phyloP scores from a whole-genome alignment of 495 filamentous ascomycete species.

The Tuber umbilicatum region DNA sequence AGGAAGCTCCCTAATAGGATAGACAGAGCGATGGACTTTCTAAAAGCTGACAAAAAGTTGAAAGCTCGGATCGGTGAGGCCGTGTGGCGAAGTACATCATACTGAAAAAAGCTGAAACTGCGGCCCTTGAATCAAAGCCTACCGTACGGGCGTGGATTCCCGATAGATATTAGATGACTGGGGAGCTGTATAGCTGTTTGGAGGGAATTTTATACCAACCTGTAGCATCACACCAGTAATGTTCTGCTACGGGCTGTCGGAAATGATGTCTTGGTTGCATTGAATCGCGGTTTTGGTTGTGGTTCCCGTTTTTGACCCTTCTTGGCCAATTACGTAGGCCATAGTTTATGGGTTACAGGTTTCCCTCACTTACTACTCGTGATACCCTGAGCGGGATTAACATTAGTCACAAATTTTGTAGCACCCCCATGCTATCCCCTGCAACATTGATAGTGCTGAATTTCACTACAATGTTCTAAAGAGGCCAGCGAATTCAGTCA shows the following conservation, averaged over 20 bases:
- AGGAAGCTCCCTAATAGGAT: slow-evolving; percentile 51
- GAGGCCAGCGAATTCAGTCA: too few species aligned
- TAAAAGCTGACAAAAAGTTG: slow-evolving; percentile 48
- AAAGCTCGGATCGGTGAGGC: slow-evolving; percentile 48
- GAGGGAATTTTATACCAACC: not conserved
- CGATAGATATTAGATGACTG: slow-evolving; percentile 50
- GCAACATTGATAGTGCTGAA: too few species aligned
- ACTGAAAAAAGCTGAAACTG: slow-evolving; percentile 55
- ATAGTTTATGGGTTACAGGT: not conserved
- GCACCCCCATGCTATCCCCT: not conserved
- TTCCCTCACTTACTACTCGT: not conserved
- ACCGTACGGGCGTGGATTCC: slow-evolving; percentile 53
- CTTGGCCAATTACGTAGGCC: not conserved
- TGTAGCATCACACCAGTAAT: too few species aligned
- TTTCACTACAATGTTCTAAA: too few species aligned
- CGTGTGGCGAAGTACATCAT: slow-evolving; percentile 55
- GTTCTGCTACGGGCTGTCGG: not conserved
- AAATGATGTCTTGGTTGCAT: not conserved
- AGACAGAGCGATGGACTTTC: slow-evolving; percentile 49
- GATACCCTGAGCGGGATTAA: not conserved
- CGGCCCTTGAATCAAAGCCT: slow-evolving; percentile 46
- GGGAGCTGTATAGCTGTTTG: slow-evolving; percentile 18
- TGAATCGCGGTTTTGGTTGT: not conserved
- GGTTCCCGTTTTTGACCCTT: not conserved
- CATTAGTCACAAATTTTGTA: not conserved